Percentiles rank a stretch among this genome's conserved stretches.
These are phyloP conservation scores for Tolypocladium ovalisporum DNA, from an alignment of 2,329 filamentous ascomycete species.

Conservation along the genomic window DNA sequence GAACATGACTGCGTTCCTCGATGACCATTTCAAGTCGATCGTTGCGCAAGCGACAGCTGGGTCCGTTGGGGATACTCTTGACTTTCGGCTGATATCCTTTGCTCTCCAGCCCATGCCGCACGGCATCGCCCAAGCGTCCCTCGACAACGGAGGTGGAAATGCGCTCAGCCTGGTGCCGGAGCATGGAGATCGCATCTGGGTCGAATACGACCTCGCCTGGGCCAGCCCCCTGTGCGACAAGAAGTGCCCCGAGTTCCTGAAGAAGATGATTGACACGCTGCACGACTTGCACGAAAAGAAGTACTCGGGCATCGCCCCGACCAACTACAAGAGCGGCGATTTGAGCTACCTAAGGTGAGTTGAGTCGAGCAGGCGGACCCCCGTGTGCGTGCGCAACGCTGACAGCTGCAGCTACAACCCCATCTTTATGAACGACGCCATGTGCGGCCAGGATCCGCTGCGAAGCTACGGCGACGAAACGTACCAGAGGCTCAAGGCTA, in stretches of 20 bases:
- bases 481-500: conserved; percentile 5
- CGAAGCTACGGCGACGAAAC: conserved; percentile 8
- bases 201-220: conserved; percentile 19
- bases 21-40: conserved; percentile 5
- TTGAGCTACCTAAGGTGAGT: conserved; percentile 7
- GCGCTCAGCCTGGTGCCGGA: conserved; percentile 13
- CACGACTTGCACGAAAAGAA: conserved; percentile 6
- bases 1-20: conserved; percentile 9
- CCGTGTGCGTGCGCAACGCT: not conserved
- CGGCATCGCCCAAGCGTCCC: conserved; percentile 6
- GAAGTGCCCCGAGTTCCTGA: conserved; percentile 5
- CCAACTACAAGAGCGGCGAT: conserved; percentile 10
- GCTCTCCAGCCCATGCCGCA: conserved; percentile 10
- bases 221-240: conserved; percentile 9
- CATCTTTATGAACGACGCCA: conserved; percentile 13
- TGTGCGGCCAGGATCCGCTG: conserved; percentile 7
- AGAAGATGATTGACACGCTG: conserved; percentile 1
- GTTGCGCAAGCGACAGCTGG: not conserved
- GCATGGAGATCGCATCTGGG: conserved; percentile 17
- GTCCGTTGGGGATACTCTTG: not conserved
- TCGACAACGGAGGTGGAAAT: conserved; percentile 9
- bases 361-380: not conserved
- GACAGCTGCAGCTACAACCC: conserved; percentile 9
- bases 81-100: conserved; percentile 6
- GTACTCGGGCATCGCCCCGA: conserved; percentile 9